Evolutionary conservation across 352 stramenopile species (phyloP).

Genomic region (Achlya hypogyna): DNA sequence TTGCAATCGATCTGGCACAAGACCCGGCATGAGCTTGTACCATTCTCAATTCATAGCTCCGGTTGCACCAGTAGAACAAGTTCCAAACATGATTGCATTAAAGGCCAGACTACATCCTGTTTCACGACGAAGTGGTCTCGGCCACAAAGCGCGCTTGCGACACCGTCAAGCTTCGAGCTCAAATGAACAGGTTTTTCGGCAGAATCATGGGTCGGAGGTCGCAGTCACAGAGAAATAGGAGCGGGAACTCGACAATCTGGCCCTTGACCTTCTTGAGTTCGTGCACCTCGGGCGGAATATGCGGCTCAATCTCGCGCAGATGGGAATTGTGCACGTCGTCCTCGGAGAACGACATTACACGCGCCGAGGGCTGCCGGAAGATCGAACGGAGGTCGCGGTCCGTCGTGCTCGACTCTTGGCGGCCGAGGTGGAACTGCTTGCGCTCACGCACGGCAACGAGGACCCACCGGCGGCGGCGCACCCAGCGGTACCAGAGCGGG

Average conservation of each 20-base stretch:
- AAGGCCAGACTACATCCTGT: not conserved
- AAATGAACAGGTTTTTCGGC: constrained; percentile 20
- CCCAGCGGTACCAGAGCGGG: constrained; percentile 16
- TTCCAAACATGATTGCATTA: not conserved
- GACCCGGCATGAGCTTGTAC: too few species aligned
- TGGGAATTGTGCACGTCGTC: not conserved
- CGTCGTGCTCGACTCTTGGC: not conserved
- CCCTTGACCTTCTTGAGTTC: constrained; percentile 13
- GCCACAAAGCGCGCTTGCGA: too few species aligned
- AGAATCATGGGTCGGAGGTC: constrained; percentile 15
- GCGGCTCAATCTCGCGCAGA: not conserved
- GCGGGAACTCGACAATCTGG: constrained; percentile 18
- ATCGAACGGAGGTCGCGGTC: constrained; percentile 1
- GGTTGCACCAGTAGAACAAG: too few species aligned
- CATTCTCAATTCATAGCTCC: too few species aligned
- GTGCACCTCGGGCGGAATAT: constrained; percentile 8
- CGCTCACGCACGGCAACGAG: not conserved
- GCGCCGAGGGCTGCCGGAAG: not conserved
- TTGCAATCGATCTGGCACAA: too few species aligned
- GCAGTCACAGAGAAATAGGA: constrained; percentile 18
- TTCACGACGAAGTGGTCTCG: too few species aligned
- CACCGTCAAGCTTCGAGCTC: not conserved
- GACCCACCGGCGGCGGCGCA: constrained; percentile 14
- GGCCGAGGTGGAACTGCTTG: not conserved
- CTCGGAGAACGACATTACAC: not conserved